A percentile compares a stretch with the other conserved stretches of the same genome.
Evolutionary conservation across 805 yeast species (phyloP).

Genomic region (Kuraishia piskuri): DNA sequence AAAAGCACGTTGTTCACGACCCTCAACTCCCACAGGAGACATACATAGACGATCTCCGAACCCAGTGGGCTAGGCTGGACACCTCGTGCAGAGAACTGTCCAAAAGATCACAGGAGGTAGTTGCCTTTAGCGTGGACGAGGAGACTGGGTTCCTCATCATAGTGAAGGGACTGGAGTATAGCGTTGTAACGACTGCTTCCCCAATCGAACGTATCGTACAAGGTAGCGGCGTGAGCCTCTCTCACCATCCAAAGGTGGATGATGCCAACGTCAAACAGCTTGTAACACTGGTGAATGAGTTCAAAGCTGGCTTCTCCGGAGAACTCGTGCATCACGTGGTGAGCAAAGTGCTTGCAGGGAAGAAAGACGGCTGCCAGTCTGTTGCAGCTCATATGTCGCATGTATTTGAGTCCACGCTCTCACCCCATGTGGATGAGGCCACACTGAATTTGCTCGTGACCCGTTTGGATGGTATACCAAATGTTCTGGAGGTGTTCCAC

Average conservation of each 20-base stretch:
- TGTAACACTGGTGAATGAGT: constrained; percentile 20
- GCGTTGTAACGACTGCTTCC: constrained; percentile 25
- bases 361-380: neutral
- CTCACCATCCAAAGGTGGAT: neutral
- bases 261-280: neutral
- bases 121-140: constrained; percentile 36
- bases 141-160: constrained; percentile 21
- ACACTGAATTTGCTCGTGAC: constrained; percentile 29
- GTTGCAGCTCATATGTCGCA: constrained; percentile 24
- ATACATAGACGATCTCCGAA: constrained; percentile 27
- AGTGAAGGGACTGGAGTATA: constrained; percentile 25
- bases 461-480: constrained; percentile 28
- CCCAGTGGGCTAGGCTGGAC: constrained; percentile 63
- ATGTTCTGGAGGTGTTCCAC: constrained; percentile 26
- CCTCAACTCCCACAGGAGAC: neutral
- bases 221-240: neutral
- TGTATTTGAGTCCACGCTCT: constrained; percentile 33
- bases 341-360: constrained; percentile 27
- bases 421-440: constrained; percentile 29
- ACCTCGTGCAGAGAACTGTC: constrained; percentile 66
- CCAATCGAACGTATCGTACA: constrained; percentile 17
- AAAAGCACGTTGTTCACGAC: neutral
- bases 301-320: constrained; percentile 29
- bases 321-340: constrained; percentile 25
- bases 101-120: constrained; percentile 50